Evolutionary conservation across 2,329 filamentous ascomycete genomes (phyloP).

Genomic region (Fonsecaea pedrosoi): DNA sequence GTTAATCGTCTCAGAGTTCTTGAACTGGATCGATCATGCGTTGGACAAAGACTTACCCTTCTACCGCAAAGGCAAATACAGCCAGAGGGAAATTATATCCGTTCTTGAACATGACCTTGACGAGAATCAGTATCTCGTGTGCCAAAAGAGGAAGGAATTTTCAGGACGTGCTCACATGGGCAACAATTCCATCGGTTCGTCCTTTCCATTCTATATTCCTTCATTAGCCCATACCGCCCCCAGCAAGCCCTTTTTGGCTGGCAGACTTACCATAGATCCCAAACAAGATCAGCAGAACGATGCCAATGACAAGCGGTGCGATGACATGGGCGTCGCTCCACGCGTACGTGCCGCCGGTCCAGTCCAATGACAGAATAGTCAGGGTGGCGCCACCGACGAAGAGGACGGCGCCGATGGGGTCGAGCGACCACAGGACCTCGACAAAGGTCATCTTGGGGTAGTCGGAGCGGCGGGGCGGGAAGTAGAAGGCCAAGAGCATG

Average conservation of each 20-base stretch:
- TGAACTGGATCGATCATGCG: too few relatives aligned
- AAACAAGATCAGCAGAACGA: constrained; percentile 2
- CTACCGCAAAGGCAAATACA: constrained; percentile 63
- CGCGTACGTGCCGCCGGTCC: constrained; percentile 50
- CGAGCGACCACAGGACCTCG: constrained; percentile 55
- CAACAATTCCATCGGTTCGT: constrained; percentile 60
- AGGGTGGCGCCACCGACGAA: constrained; percentile 55
- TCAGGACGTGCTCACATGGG: constrained; percentile 46
- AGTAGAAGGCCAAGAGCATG: constrained; percentile 57
- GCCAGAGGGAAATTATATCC: constrained; percentile 63
- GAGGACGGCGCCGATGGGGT: constrained; percentile 55
- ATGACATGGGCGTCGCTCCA: constrained; percentile 48
- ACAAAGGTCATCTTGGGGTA: constrained; percentile 48
- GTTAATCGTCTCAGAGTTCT: too few relatives aligned
- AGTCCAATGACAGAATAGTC: constrained; percentile 55
- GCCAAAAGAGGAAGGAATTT: too few relatives aligned
- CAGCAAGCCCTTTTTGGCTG: neutral
- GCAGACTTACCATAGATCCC: constrained; percentile 8
- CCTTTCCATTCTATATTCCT: constrained; percentile 60
- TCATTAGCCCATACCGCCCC: neutral
- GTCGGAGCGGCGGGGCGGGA: constrained; percentile 50
- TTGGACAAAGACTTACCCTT: constrained; percentile 47
- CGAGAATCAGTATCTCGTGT: neutral
- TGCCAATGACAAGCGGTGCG: constrained; percentile 50
- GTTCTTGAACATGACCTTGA: constrained; percentile 56